Base-by-base conservation (phyloP, 768 basidiomycete genomes). In the Tricholoma sp. region DNA sequence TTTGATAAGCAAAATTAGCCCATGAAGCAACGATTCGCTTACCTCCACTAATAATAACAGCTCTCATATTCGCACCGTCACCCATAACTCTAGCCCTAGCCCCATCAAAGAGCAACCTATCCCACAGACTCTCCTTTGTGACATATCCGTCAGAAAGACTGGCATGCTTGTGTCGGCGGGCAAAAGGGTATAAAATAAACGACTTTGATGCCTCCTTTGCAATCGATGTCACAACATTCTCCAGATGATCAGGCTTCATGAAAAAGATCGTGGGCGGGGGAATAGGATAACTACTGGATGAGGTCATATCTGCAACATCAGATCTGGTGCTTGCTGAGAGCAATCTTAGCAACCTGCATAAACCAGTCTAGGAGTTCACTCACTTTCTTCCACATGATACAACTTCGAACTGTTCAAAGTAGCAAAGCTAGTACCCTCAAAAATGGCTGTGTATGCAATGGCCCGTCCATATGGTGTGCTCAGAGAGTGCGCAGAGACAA, bases 251-350 rank as follows among this genome's bases (percentile, higher is more conserved):
- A 2, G 89, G 82, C 33, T 79, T 80, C 58, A 85, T 62, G 76
- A 94, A 91, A n/a, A 91, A 65, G 29, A 95, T 72, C 0, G 93
- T 94, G 0, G 91, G 90, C 7, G 86, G 79, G 0, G 89, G 87
- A 32, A 87, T 82, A 20, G 82, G 80, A 58, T 82, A 81, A 45
- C 69, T 67, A 13, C 74, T 69, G 3, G 72, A 70, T 15, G 80
- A 78, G 18, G 76, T 65, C 8, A 83, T 63, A 63, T 88, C 87
- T 18, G 68, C 64, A 1, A 80, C 61, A 57, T 80, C 77, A 39
- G 65, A 64, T 45, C 61, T 58, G 2, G 61, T 52, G 4, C 57
- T 58, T 8, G 50, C 70, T 71, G 58, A 1, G 49, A 15, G 39
- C 29, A 42, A 47, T 47, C 50, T 51, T 18, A 18, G 45, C 39